Conservation (phyloP, 257 asterid genomes). For the Vinca minor region DNA sequence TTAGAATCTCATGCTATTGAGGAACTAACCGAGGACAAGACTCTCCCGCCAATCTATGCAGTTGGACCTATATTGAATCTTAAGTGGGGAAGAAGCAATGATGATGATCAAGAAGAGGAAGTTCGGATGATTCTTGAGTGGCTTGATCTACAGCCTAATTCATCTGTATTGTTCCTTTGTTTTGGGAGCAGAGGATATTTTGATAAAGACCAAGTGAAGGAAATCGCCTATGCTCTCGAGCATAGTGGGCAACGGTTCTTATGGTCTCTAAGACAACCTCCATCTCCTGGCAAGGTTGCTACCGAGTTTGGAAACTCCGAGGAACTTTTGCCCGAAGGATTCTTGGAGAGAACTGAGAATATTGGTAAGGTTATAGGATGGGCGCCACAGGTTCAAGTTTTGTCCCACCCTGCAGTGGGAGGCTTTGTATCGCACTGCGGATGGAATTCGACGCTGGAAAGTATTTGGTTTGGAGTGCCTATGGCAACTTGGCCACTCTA, state of each 20-base stretch:
- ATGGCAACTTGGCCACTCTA: conserved; percentile 30
- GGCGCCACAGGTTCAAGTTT: conserved; percentile 33
- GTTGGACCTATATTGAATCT: conserved; percentile 34
- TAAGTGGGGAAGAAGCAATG: not conserved
- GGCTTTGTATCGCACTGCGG: conserved; percentile 48
- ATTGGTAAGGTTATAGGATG: conserved; percentile 36
- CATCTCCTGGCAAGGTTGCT: not conserved
- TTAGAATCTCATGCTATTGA: conserved; percentile 28
- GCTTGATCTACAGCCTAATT: conserved; percentile 18
- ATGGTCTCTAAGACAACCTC: conserved; percentile 37
- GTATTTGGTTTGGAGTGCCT: conserved; percentile 40
- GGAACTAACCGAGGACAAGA: conserved; percentile 1
- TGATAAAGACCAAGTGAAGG: conserved; percentile 23
- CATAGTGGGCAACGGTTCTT: conserved; percentile 22
- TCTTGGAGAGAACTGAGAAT: conserved; percentile 23
- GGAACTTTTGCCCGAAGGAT: conserved; percentile 28
- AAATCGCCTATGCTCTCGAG: conserved; percentile 31
- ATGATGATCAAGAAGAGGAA: not conserved
- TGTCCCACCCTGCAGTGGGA: conserved; percentile 31
- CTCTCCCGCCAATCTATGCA: conserved; percentile 29
- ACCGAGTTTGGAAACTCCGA: not conserved
- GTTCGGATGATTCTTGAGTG: conserved; percentile 11
- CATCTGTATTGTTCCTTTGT: conserved; percentile 31
- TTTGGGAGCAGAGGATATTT: conserved; percentile 30
- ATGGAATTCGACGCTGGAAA: conserved; percentile 35